Percentiles rank a stretch among this genome's conserved stretches.
These are phyloP conservation scores for Isabelozyma rhagii DNA, from an alignment of 805 yeast genomes.

Conservation along the genomic window DNA sequence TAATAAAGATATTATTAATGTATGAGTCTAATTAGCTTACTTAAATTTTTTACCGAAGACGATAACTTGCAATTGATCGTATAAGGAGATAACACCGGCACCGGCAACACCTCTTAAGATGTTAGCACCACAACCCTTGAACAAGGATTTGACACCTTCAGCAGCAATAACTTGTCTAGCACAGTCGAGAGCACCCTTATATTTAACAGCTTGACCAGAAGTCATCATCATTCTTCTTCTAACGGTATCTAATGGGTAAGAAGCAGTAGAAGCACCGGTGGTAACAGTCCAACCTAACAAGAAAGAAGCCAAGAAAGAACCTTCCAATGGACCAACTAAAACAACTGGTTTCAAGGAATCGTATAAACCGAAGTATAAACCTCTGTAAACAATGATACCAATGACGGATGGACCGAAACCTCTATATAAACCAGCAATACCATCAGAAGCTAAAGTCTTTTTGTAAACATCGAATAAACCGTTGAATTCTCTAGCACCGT, in stretches of 20 bases:
- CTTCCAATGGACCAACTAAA: slow-evolving; percentile 91
- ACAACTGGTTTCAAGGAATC: slow-evolving; percentile 96
- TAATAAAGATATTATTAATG: slow-evolving; percentile 2
- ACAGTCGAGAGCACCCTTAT: slow-evolving; percentile 93
- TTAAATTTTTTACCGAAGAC: slow-evolving; percentile 94
- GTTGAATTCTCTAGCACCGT: slow-evolving; percentile 96
- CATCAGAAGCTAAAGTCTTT: slow-evolving; percentile 93
- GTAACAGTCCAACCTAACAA: slow-evolving; percentile 96
- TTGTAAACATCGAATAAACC: slow-evolving; percentile 95
- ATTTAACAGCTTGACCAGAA: slow-evolving; percentile 97
- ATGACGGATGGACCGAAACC: slow-evolving; percentile 98
- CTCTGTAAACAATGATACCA: slow-evolving; percentile 98
- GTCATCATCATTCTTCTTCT: slow-evolving; percentile 99
- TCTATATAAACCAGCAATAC: slow-evolving; percentile 98
- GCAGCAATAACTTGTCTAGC: slow-evolving; percentile 89
- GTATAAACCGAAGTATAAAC: slow-evolving; percentile 97
- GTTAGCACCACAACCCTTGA: slow-evolving; percentile 99
- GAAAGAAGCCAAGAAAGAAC: slow-evolving; percentile 94
- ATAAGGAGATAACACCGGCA: slow-evolving; percentile 98
- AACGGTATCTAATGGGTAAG: slow-evolving; percentile 98
- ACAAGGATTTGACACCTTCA: slow-evolving; percentile 89
- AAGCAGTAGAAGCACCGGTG: slow-evolving; percentile 97
- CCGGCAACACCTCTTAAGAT: slow-evolving; percentile 99
- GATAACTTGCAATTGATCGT: slow-evolving; percentile 95
- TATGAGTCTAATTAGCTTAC: slow-evolving; percentile 28